These are phyloP conservation scores for Penicillium olsonii DNA, from an alignment of 2,329 filamentous ascomycete genomes.

Conservation along the genomic window DNA sequence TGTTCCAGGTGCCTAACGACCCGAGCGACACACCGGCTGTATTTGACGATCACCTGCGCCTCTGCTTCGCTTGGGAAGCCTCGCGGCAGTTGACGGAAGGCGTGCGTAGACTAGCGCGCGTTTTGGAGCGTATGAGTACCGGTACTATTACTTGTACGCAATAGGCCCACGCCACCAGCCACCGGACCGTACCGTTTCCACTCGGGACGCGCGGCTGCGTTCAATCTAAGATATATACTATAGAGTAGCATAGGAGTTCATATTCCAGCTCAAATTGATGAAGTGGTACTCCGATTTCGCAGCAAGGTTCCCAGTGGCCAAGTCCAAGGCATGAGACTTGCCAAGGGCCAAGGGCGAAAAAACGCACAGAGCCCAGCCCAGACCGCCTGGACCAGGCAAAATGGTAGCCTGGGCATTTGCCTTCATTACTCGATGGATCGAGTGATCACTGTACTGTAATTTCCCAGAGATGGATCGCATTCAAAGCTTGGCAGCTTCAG, in stretches of 20 bases:
- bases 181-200: conserved; percentile 5
- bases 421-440: no score
- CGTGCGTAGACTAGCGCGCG: conserved; percentile 59
- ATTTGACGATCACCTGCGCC: conserved; percentile 63
- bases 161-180: not conserved
- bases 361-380: no score
- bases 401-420: no score
- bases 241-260: no score
- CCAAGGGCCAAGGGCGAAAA: no score
- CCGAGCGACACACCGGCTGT: conserved; percentile 39
- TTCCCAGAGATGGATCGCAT: no score
- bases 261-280: no score
- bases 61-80: conserved; percentile 74
- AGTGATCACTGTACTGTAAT: no score
- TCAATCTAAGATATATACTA: not conserved
- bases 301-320: no score
- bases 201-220: conserved; percentile 17
- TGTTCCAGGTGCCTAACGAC: conserved; percentile 69
- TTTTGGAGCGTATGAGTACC: conserved; percentile 13
- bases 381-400: no score
- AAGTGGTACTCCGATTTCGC: no score
- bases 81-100: conserved; percentile 67
- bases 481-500: not conserved
- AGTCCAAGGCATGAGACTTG: no score
- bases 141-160: not conserved